A percentile compares a stretch with the other conserved stretches of the same genome.
Evolutionary conservation across 306 rosid genomes (phyloP).

Genomic region (Psophocarpus tetragonolobus): DNA sequence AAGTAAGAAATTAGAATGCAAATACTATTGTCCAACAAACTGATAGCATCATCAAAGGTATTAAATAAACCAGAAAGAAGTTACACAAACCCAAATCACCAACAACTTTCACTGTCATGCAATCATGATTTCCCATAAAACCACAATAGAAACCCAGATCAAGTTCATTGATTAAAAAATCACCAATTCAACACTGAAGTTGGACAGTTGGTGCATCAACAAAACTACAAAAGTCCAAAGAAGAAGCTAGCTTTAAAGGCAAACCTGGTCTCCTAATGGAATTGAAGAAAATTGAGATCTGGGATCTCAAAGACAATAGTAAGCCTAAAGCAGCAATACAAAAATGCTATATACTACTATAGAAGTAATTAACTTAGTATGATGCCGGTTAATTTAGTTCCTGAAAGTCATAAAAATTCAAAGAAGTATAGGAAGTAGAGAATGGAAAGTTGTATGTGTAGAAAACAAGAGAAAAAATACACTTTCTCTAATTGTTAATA

Average conservation of each 20-base stretch:
- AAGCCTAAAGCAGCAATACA: neutral
- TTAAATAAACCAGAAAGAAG: neutral
- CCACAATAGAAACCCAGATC: conserved; percentile 3
- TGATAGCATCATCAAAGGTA: neutral
- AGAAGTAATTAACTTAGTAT: too few relatives aligned
- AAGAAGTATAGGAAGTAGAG: too few relatives aligned
- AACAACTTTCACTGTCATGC: neutral
- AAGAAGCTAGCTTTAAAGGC: neutral
- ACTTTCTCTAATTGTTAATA: too few relatives aligned
- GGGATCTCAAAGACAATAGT: neutral
- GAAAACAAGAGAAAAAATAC: too few relatives aligned
- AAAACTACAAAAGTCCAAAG: neutral
- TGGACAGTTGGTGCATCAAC: neutral
- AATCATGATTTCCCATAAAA: neutral
- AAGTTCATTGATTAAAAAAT: neutral
- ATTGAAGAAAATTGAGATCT: conserved; percentile 37
- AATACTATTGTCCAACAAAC: conserved; percentile 14
- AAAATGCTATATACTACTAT: too few relatives aligned
- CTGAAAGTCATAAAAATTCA: too few relatives aligned
- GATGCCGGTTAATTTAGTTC: too few relatives aligned
- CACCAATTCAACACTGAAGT: neutral
- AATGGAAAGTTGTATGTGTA: too few relatives aligned
- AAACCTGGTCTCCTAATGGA: conserved; percentile 42
- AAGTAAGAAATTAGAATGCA: conserved; percentile 16
- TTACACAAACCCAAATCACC: neutral